A percentile compares a stretch with the other conserved stretches of the same genome.
Conservation (phyloP, 495 filamentous ascomycete genomes). For the Aspergillus heteromorphus region DNA sequence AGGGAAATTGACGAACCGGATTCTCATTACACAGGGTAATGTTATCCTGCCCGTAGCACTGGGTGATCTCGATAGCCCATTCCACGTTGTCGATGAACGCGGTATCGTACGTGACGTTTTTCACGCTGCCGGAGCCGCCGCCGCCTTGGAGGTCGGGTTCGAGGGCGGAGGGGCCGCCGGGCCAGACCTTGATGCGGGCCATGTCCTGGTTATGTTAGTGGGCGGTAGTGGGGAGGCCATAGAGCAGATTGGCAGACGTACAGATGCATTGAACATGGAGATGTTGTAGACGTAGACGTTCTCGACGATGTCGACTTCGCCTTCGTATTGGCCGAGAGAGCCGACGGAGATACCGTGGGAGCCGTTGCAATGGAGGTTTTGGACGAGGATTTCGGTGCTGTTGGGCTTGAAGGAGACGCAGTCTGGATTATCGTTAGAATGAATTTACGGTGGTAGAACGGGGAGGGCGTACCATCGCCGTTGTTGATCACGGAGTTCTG, state of each 20-base stretch:
- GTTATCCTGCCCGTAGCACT: slow-evolving; percentile 63
- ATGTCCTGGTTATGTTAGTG: slow-evolving; percentile 40
- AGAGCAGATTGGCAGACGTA: no score
- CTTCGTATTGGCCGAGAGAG: slow-evolving; percentile 60
- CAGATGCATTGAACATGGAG: slow-evolving; percentile 58
- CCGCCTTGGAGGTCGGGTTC: slow-evolving; percentile 57
- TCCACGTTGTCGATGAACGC: slow-evolving; percentile 55
- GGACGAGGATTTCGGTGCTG: slow-evolving; percentile 66
- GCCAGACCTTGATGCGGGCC: slow-evolving; percentile 70
- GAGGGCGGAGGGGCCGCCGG: slow-evolving; percentile 44
- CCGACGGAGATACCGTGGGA: slow-evolving; percentile 71
- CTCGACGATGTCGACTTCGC: slow-evolving; percentile 59
- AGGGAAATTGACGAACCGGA: slow-evolving; percentile 32
- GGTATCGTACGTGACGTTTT: slow-evolving; percentile 53
- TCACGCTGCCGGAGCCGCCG: slow-evolving; percentile 50
- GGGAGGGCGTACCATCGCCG: slow-evolving; percentile 46
- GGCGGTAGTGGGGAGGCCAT: no score
- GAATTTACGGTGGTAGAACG: neutral
- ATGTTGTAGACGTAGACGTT: slow-evolving; percentile 62
- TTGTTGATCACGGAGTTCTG: slow-evolving; percentile 66
- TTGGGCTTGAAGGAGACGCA: slow-evolving; percentile 79
- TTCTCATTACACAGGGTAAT: slow-evolving; percentile 55
- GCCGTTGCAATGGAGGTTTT: slow-evolving; percentile 65
- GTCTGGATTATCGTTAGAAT: slow-evolving; percentile 30
- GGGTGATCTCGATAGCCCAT: slow-evolving; percentile 59